Percentiles rank a stretch among this genome's conserved stretches.
These are phyloP conservation scores for Diaporthe nobilis DNA, from an alignment of 2,329 filamentous ascomycete species.

Conservation along the genomic window DNA sequence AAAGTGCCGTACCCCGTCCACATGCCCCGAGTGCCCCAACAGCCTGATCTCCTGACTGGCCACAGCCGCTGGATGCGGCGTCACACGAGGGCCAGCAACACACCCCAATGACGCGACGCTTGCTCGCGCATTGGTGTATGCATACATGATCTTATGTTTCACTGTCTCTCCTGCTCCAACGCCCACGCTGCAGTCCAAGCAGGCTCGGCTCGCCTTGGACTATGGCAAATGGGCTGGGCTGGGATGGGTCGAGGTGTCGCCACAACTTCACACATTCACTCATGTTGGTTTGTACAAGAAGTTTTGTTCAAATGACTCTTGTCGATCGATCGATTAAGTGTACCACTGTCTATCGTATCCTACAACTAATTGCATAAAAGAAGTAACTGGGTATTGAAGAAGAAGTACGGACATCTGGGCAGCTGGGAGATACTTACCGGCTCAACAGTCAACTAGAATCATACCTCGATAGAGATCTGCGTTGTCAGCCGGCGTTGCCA, in stretches of 20 bases:
- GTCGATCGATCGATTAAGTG: constrained; percentile 26
- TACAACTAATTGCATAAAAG: constrained; percentile 28
- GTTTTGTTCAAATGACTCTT: constrained; percentile 2
- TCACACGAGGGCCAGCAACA: constrained; percentile 29
- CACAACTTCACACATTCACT: not conserved
- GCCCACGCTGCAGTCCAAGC: not conserved
- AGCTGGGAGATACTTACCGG: constrained; percentile 45
- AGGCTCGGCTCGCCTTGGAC: not conserved
- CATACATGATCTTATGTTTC: constrained; percentile 24
- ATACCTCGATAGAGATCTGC: constrained; percentile 40
- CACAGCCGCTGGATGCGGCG: constrained; percentile 17
- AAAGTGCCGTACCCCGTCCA: constrained; percentile 3
- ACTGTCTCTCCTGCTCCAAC: not conserved
- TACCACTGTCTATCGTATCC: constrained; percentile 34
- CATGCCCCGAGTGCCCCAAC: constrained; percentile 11
- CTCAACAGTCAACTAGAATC: constrained; percentile 43
- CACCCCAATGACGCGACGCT: constrained; percentile 34
- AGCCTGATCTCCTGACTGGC: constrained; percentile 39
- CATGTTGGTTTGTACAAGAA: not conserved
- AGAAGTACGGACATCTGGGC: not conserved
- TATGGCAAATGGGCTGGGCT: not conserved
- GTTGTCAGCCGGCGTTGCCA: constrained; percentile 43
- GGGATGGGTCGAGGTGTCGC: not conserved
- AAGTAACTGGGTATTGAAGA: constrained; percentile 29
- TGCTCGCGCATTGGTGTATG: not conserved